Evolutionary conservation across 371 early-diverging fungal species (phyloP), one percentile per base, ranked within the genome.

Genomic region (Mortierella sp.): DNA sequence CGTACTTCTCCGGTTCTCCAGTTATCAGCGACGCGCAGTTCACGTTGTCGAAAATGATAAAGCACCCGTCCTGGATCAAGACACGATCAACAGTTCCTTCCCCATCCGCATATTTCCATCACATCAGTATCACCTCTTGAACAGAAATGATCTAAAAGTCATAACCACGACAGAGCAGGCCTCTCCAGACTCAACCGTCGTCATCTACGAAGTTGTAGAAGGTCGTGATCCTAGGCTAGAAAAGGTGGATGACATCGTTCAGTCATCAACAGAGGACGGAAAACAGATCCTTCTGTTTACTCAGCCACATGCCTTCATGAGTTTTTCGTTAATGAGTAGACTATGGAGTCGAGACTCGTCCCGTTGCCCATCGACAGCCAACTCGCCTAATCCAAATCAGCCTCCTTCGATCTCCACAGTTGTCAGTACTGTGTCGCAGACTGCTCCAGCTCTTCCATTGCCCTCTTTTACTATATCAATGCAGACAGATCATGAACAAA

Each of bases 21-120:
- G 51, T 14, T 15, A 27, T 43, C 56, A 57, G 21, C 41, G 30
- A 5, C 26, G 21, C 6, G 15, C 41, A 1, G 46, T 47, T 1
- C 46, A 43, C 7, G 23, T 34, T 6, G 31, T 48, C 11, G 65
- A 56, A 6, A 46, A 21, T 2, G 61, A 60, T 21, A 64, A 56
- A 12, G 21, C 34, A 3, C 37, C 21, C 19, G 60, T 69, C 27
- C 47, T 68, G 9, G 41, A 60, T 23, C 69, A 75, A 42, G 14
- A 31, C 0, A 56, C 54, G 15, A 69, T 75, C 61, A 53, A 69
- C 43, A 59, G 37, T 6, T 31, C 47, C 37, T 64, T 75, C 27
- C 65, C 69, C 0, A 69, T 64, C 27, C 76, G 76, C 9, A 39
- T 69, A 28, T 75, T 52, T 15, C 76, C 70, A 15, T 75, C 61